phyloP scores from a whole-genome alignment of 2,329 filamentous ascomycete genomes.

The Arthroderma sp. region DNA sequence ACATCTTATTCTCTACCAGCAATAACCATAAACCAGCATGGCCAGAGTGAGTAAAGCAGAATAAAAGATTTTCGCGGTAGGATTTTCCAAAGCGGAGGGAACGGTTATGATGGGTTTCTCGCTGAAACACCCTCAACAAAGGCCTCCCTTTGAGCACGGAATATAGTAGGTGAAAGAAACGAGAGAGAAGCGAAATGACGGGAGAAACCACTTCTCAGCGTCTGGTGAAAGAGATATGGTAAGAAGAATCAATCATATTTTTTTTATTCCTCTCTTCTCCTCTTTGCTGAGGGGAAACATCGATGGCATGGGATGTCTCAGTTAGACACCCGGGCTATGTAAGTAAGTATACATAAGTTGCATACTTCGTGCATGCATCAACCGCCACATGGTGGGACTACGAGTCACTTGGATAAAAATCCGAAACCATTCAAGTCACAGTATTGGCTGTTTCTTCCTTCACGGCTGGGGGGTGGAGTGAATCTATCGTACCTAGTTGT shows the following conservation, averaged over 20 bases:
- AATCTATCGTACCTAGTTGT: neutral
- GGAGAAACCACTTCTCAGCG: neutral
- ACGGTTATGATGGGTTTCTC: neutral
- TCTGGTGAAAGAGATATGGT: neutral
- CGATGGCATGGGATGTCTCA: neutral
- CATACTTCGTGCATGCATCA: neutral
- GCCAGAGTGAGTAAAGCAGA: neutral
- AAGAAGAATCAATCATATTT: neutral
- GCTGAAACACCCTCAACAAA: slow-evolving; percentile 4
- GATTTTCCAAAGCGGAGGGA: neutral
- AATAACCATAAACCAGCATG: neutral
- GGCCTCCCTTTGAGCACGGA: neutral
- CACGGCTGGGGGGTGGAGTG: neutral
- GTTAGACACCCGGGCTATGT: neutral
- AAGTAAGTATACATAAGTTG: neutral
- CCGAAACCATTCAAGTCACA: neutral
- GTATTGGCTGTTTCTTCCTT: neutral
- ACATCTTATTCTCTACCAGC: neutral
- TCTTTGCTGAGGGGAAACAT: neutral
- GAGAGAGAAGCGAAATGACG: neutral
- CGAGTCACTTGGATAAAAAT: slow-evolving; percentile 1
- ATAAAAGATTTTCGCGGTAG: neutral
- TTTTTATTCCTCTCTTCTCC: no score
- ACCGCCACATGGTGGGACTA: slow-evolving; percentile 2
- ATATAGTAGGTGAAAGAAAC: neutral